Conservation (phyloP, 2,329 filamentous ascomycete genomes). For the Pseudogymnoascus sp. region DNA sequence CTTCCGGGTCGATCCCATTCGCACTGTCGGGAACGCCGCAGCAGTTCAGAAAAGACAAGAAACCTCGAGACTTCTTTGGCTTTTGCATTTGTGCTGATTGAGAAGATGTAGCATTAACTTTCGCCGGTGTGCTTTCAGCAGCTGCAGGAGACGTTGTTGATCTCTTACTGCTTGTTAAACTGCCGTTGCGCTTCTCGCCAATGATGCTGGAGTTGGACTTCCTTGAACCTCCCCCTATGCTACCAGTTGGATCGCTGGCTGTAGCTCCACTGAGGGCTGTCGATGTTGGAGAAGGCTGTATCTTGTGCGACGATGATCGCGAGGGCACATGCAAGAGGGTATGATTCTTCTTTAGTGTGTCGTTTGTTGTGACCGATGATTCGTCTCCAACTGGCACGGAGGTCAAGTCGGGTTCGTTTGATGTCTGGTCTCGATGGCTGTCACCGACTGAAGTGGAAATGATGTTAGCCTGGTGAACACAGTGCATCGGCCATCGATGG, state of each 20-base stretch:
- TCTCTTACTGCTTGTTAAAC: constrained; percentile 56
- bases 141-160: constrained; percentile 39
- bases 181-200: constrained; percentile 57
- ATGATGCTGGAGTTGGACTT: constrained; percentile 58
- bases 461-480: constrained; percentile 3
- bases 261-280: constrained; percentile 55
- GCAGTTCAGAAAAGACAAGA: constrained; percentile 41
- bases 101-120: constrained; percentile 27
- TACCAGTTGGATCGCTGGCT: constrained; percentile 52
- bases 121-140: constrained; percentile 32
- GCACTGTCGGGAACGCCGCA: constrained; percentile 37
- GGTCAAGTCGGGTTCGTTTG: background rate
- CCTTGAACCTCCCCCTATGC: constrained; percentile 57
- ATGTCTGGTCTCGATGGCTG: background rate
- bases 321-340: constrained; percentile 52
- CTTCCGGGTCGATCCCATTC: constrained; percentile 36
- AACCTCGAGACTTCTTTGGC: constrained; percentile 34
- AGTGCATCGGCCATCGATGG: background rate
- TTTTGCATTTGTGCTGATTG: constrained; percentile 27
- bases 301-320: constrained; percentile 54
- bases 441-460: background rate
- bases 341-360: constrained; percentile 35
- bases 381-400: background rate
- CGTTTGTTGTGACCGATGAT: constrained; percentile 1
- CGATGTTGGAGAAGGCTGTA: constrained; percentile 51